Evolutionary conservation across 345 rosid genomes (phyloP), one percentile per base, ranked within the genome.

Genomic region (Aethionema arabicum): DNA sequence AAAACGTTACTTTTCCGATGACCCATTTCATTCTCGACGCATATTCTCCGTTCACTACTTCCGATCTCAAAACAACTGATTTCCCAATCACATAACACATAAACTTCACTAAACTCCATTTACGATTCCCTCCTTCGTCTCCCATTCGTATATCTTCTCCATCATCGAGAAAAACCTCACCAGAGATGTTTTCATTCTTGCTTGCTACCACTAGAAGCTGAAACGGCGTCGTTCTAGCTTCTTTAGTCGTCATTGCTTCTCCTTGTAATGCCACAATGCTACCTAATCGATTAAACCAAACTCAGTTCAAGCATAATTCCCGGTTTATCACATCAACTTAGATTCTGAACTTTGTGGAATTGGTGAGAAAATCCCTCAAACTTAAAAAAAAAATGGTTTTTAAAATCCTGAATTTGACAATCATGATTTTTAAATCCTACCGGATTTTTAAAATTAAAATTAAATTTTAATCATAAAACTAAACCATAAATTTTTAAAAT

Each of bases 191-290:
- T 35, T 70, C 82, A 0, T 2, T 52, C 30, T 8, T 12, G 59
- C 83, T 80, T 1, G 79, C 74, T 13, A 74, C 77, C 40, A 88
- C 86, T 47, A 85, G 31, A 4, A 88, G 75, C 56, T 76, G 57
- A 46, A 76, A 88, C 7, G 83, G 76, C 0, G 83, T 85, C 21
- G 57, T 56, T 58, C 87, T 69, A 30, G 91, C 84, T 29, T 72
- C 82, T 39, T 13, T 41, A 0, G 85, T 84, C 0, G 96, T 86
- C 86, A 74, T 62, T 7, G 79, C 95, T 29, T 76, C 89, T 16
- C 82, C 81, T 79, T 89, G 95, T 89, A 89, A 48, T 3, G 89
- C 82, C 68, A 89, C 41, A 43, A 81, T 86, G 67, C 64, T 66
- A 53, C 76, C 72, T 72, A 15, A 41, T 52, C 67, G 53, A 30